phyloP scores from a whole-genome alignment of 2,329 filamentous ascomycete species.

The Colletotrichum shisoi region DNA sequence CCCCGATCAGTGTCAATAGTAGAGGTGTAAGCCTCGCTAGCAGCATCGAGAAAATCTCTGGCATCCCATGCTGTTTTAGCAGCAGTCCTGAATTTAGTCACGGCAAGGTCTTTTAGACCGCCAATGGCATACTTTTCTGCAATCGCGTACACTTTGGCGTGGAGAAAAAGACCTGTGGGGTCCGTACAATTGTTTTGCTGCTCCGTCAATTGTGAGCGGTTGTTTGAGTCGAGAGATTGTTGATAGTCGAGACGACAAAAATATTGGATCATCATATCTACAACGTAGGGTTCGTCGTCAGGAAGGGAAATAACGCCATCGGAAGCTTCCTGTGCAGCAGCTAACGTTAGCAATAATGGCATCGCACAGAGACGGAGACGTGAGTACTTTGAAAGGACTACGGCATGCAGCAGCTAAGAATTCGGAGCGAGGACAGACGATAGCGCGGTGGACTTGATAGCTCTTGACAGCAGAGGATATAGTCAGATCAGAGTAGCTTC shows the following conservation, averaged over 20 bases:
- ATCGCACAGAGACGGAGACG: not conserved
- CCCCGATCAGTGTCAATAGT: not conserved
- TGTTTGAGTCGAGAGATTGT: not conserved
- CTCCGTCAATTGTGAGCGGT: not conserved
- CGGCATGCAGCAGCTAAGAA: slow-evolving; percentile 1
- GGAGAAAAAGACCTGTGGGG: not conserved
- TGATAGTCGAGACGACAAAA: slow-evolving; percentile 2
- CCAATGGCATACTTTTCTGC: not conserved
- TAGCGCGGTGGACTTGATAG: slow-evolving; percentile 7
- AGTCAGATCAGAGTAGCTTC: no score
- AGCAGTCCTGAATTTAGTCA: not conserved
- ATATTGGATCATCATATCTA: slow-evolving; percentile 10
- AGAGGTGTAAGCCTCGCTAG: slow-evolving; percentile 1
- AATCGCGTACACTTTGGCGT: slow-evolving; percentile 5
- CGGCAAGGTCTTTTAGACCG: not conserved
- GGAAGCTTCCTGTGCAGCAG: not conserved
- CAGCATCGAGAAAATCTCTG: not conserved
- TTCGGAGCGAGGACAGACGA: not conserved
- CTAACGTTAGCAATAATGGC: not conserved
- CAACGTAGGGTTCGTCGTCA: not conserved
- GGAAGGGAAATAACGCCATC: slow-evolving; percentile 4
- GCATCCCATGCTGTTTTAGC: not conserved
- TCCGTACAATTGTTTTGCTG: not conserved
- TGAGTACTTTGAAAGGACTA: not conserved
- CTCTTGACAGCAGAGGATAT: not conserved